phyloP scores from a whole-genome alignment of 1,139 yeast genomes.

The Debaryomyces sp. region DNA sequence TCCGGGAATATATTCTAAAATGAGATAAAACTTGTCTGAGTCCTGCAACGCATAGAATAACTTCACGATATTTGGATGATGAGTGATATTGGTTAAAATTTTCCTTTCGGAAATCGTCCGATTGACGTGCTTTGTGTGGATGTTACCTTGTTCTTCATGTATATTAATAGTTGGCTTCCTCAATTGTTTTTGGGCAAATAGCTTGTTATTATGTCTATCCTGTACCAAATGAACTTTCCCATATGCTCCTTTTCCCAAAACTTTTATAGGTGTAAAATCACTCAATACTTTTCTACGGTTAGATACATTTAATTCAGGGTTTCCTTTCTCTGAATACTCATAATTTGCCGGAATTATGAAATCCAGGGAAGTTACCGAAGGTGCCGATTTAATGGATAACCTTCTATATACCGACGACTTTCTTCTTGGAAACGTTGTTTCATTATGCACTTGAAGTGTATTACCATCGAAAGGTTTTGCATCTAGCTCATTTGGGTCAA shows the following conservation, averaged over 20 bases:
- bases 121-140: constrained; percentile 26
- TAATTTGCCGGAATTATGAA: constrained; percentile 23
- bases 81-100: constrained; percentile 62
- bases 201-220: constrained; percentile 33
- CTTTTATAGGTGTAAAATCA: constrained; percentile 42
- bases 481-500: constrained; percentile 5
- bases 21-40: constrained; percentile 33
- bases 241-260: constrained; percentile 46
- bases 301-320: neutral
- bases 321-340: constrained; percentile 16
- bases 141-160: constrained; percentile 8
- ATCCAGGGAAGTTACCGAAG: constrained; percentile 22
- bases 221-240: constrained; percentile 45
- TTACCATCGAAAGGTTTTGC: constrained; percentile 10
- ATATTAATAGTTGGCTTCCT: constrained; percentile 36
- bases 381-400: constrained; percentile 21
- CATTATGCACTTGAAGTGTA: constrained; percentile 2
- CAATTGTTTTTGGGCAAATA: constrained; percentile 46
- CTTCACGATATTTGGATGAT: constrained; percentile 37
- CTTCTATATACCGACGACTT: constrained; percentile 27
- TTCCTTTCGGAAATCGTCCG: constrained; percentile 74
- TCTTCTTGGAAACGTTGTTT: constrained; percentile 15
- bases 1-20: constrained; percentile 38
- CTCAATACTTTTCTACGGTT: constrained; percentile 14
- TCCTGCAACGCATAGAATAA: constrained; percentile 39